Conservation (phyloP, 2,329 filamentous ascomycete species). For the Penicillium hordei region DNA sequence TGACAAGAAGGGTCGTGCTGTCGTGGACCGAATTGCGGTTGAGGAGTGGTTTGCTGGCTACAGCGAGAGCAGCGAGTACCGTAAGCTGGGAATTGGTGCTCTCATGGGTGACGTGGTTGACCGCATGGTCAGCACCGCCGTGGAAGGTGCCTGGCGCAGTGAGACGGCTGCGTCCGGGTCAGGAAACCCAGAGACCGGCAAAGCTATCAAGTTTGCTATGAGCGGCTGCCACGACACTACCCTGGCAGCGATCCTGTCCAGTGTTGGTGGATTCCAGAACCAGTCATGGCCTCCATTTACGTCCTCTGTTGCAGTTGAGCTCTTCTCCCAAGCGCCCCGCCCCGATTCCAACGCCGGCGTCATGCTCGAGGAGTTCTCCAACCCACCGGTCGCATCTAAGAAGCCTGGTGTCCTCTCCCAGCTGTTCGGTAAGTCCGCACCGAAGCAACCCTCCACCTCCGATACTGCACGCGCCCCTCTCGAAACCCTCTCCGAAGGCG, state of each 20-base stretch:
- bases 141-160: conserved; percentile 56
- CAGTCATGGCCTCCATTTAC: conserved; percentile 89
- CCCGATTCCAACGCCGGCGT: conserved; percentile 18
- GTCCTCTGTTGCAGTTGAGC: conserved; percentile 84
- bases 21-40: conserved; percentile 70
- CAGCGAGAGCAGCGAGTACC: conserved; percentile 79
- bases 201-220: conserved; percentile 68
- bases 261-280: conserved; percentile 73
- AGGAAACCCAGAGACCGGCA: conserved; percentile 38
- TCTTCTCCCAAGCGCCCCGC: conserved; percentile 64
- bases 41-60: conserved; percentile 96
- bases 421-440: conserved; percentile 24
- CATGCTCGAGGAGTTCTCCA: conserved; percentile 27
- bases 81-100: conserved; percentile 81
- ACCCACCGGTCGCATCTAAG: conserved; percentile 26
- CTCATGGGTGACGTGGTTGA: conserved; percentile 80
- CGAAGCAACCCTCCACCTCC: conserved; percentile 22
- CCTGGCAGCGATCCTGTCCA: conserved; percentile 72
- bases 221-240: conserved; percentile 94
- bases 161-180: conserved; percentile 54
- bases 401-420: conserved; percentile 35
- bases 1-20: conserved; percentile 66
- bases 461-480: conserved; percentile 37
- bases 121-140: conserved; percentile 66
- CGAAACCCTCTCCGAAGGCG: conserved; percentile 30